Conservation (phyloP, 139 green algal genomes). For the Chlorella sp. region DNA sequence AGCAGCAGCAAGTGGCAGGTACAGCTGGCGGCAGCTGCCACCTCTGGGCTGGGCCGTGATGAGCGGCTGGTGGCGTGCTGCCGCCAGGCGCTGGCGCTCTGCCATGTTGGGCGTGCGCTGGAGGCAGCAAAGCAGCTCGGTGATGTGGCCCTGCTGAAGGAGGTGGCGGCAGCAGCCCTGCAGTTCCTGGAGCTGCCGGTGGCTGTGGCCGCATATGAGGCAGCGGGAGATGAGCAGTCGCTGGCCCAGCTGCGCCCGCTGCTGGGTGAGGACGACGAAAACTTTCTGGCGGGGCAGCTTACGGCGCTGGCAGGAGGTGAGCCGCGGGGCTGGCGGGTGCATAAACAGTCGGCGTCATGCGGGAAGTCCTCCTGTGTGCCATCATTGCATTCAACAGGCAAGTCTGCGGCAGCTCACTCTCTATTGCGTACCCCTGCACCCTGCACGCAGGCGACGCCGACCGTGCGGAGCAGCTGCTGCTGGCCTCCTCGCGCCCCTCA, state of each 20-base stretch:
- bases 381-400: too few species aligned
- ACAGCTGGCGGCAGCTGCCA: not conserved
- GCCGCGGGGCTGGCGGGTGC: too few species aligned
- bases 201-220: constrained; percentile 67
- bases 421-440: too few species aligned
- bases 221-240: constrained; percentile 70
- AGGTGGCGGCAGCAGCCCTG: constrained; percentile 65
- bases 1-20: not conserved
- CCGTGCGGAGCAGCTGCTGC: constrained; percentile 77
- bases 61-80: constrained; percentile 42
- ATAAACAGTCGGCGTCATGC: too few species aligned
- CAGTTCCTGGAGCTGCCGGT: constrained; percentile 71
- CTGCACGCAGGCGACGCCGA: constrained; percentile 63
- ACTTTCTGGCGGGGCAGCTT: constrained; percentile 77
- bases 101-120: constrained; percentile 61
- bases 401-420: too few species aligned
- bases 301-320: constrained; percentile 67
- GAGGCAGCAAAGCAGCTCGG: constrained; percentile 57
- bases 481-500: constrained; percentile 59
- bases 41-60: not conserved
- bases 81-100: constrained; percentile 48
- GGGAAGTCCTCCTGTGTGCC: too few species aligned
- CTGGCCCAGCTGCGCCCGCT: constrained; percentile 72
- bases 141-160: constrained; percentile 57
- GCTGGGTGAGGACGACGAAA: constrained; percentile 71